Percentiles rank a stretch among this genome's conserved stretches.
phyloP scores from a whole-genome alignment of 352 stramenopile species.

The Discostella stelligera region DNA sequence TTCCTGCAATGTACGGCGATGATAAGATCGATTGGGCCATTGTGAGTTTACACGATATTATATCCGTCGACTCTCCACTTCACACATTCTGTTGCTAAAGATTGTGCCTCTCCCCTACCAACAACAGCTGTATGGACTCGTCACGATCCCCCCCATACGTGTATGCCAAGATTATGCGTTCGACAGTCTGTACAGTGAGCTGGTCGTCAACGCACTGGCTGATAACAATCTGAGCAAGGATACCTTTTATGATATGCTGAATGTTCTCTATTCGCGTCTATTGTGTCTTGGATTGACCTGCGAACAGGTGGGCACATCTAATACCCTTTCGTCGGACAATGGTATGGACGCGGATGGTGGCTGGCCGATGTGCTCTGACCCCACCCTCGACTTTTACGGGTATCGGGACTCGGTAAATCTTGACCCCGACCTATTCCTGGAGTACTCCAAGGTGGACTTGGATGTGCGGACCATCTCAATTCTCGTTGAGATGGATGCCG shows the following conservation, averaged over 20 bases:
- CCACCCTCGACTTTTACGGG: constrained; percentile 11
- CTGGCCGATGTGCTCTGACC: constrained; percentile 18
- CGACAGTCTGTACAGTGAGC: constrained; percentile 30
- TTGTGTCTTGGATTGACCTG: constrained; percentile 37
- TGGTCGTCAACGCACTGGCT: constrained; percentile 30
- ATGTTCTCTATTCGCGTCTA: constrained; percentile 16
- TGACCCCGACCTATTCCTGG: not conserved
- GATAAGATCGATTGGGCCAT: constrained; percentile 38
- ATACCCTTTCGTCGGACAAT: not conserved
- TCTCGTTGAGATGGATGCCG: constrained; percentile 49
- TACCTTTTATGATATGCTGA: constrained; percentile 8
- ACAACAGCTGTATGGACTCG: constrained; percentile 51
- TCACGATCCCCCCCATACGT: constrained; percentile 36
- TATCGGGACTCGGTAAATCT: constrained; percentile 5
- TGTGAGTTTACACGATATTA: constrained; percentile 23
- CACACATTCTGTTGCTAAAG: no score
- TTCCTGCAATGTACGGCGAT: not conserved
- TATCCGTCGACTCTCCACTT: not conserved
- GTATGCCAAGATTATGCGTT: constrained; percentile 42
- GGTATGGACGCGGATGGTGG: not conserved
- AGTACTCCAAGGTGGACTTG: constrained; percentile 45
- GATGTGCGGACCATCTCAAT: constrained; percentile 52
- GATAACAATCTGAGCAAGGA: not conserved
- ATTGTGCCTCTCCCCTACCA: no score
- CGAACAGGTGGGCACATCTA: constrained; percentile 17